Base-by-base conservation (phyloP, 2,329 filamentous ascomycete genomes). In the Apiospora saccharicola region DNA sequence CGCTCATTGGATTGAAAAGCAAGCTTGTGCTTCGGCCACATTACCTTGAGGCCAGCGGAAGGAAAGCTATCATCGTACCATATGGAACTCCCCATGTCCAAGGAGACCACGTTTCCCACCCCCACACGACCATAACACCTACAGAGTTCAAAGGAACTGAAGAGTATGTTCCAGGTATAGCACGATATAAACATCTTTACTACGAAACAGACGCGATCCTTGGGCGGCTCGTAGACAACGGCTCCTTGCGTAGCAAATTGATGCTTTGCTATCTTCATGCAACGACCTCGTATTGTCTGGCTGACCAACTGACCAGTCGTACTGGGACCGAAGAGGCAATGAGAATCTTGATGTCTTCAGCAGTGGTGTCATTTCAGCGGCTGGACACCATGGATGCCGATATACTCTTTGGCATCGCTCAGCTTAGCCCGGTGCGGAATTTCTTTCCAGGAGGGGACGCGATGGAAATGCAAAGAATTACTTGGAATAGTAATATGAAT, bases 261-360 rank as follows among this genome's bases (percentile, higher is more conserved):
- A 83, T 85, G n/a, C 79, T 89, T 0, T 81, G 81, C 10, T 86
- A 87, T 43, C 78, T 91, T 0, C 89, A 91, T 73, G 88, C 86
- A 0, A 71, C 90, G 0, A 91, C 89, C 0, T 88, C 88, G 0
- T 83, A 84, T 67, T 87, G 83, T 41, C 78, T 89, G 0, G 84
- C 86, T 0, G 89, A 91, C 74, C 79, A 79, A 0, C 79, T 90
- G 0, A 88, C 85, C 0, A 68, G 75, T 0, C 78, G 79, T 6
- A 91, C 88, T 0, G 90, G 90, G 0, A 89, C 87, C 0, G 89
- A 91, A 73, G 78, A 87, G 61, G 86, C 88, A 0, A 75, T 91
- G 0, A 73, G 76, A 0, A 87, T 89, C 1, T 77, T 91, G 0
- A 61, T 72, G 0, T 88, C 86, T 0, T 87, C 87, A 0, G 82